Evolutionary conservation across 768 basidiomycete genomes (phyloP).

Genomic region (Kwoniella bestiolae): DNA sequence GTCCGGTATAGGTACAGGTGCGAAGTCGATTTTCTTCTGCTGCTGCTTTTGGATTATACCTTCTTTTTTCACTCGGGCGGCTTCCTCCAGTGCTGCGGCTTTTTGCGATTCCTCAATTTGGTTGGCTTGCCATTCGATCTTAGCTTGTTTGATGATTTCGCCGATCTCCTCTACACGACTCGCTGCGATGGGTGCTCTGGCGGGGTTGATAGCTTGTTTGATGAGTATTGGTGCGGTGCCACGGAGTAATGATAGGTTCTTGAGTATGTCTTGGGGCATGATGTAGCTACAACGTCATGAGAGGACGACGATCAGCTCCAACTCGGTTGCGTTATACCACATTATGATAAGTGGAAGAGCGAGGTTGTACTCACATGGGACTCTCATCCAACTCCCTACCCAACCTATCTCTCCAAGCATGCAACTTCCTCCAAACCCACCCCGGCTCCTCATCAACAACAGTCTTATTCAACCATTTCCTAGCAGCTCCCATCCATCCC

Average conservation of each 20-base stretch:
- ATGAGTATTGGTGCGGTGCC: slow-evolving; percentile 14
- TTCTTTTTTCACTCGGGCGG: not conserved
- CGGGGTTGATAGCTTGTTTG: slow-evolving; percentile 15
- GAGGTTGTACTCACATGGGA: slow-evolving; percentile 67
- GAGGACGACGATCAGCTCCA: slow-evolving; percentile 59
- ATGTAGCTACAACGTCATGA: slow-evolving; percentile 32
- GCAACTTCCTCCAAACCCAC: slow-evolving; percentile 71
- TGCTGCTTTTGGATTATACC: slow-evolving; percentile 3
- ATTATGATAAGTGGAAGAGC: not conserved
- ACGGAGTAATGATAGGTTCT: slow-evolving; percentile 22
- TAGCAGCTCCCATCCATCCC: slow-evolving; percentile 78
- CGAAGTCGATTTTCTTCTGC: not conserved
- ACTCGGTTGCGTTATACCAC: slow-evolving; percentile 74
- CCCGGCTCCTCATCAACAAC: slow-evolving; percentile 61
- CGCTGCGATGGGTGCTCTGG: slow-evolving; percentile 16
- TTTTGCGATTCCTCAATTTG: not conserved
- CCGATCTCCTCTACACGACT: slow-evolving; percentile 30
- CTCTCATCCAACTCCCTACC: slow-evolving; percentile 88
- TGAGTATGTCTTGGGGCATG: slow-evolving; percentile 36
- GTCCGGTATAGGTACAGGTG: slow-evolving; percentile 15
- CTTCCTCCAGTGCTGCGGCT: slow-evolving; percentile 58
- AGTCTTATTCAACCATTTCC: slow-evolving; percentile 76
- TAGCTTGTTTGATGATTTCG: slow-evolving; percentile 33
- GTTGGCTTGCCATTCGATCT: slow-evolving; percentile 20
- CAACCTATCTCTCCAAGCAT: slow-evolving; percentile 78